These are phyloP conservation scores for Primulina huaijiensis DNA, from an alignment of 257 asterid genomes.

Conservation along the genomic window DNA sequence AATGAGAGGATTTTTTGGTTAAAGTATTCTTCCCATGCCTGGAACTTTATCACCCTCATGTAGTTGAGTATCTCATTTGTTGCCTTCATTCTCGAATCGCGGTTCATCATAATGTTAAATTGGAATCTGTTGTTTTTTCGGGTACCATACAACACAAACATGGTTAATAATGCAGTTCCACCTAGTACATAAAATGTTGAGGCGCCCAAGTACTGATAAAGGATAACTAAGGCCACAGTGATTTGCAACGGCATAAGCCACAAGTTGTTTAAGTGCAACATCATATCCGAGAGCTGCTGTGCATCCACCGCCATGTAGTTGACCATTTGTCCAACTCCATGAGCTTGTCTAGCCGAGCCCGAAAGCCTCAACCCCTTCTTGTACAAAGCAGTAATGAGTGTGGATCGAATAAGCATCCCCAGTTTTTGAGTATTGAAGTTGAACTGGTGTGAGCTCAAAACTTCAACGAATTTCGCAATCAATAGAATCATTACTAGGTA, in stretches of 20 bases:
- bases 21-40: slow-evolving; percentile 82
- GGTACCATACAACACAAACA: slow-evolving; percentile 30
- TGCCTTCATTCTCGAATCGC: slow-evolving; percentile 66
- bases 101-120: slow-evolving; percentile 45
- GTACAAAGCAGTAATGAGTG: slow-evolving; percentile 48
- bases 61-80: slow-evolving; percentile 55
- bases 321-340: slow-evolving; percentile 75
- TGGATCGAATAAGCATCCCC: slow-evolving; percentile 63
- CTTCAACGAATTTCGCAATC: slow-evolving; percentile 50
- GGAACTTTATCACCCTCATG: slow-evolving; percentile 70
- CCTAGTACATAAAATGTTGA: slow-evolving; percentile 38
- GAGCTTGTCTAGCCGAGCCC: slow-evolving; percentile 60
- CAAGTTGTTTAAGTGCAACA: slow-evolving; percentile 49
- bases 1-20: slow-evolving; percentile 35
- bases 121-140: slow-evolving; percentile 40
- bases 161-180: slow-evolving; percentile 32
- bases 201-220: slow-evolving; percentile 47
- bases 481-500: slow-evolving; percentile 42
- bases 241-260: slow-evolving; percentile 73
- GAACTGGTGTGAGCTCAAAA: slow-evolving; percentile 63
- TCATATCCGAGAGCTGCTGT: slow-evolving; percentile 58
- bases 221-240: slow-evolving; percentile 43
- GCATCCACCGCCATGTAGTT: slow-evolving; percentile 78
- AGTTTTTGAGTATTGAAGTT: slow-evolving; percentile 52
- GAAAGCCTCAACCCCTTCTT: slow-evolving; percentile 57